A percentile compares a stretch with the other conserved stretches of the same genome.
Evolutionary conservation across 805 yeast genomes (phyloP).

Genomic region (Lachancea mirantina): DNA sequence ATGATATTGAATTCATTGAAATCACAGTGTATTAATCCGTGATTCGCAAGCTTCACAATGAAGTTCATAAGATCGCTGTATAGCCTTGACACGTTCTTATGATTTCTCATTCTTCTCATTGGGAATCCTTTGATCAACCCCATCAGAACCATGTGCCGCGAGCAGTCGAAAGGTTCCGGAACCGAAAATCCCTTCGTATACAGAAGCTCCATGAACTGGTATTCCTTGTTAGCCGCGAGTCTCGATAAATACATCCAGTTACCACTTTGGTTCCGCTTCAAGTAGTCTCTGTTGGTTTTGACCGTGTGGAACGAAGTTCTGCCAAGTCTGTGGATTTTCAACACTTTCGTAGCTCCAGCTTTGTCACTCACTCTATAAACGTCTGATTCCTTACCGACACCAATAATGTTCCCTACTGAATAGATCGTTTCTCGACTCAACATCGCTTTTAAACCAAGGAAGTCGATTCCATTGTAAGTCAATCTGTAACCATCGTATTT

Average conservation of each 20-base stretch:
- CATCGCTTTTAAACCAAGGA: slow-evolving; percentile 81
- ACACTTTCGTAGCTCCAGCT: slow-evolving; percentile 57
- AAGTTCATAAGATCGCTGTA: slow-evolving; percentile 85
- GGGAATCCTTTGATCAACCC: slow-evolving; percentile 84
- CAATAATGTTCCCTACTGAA: slow-evolving; percentile 80
- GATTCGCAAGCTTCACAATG: slow-evolving; percentile 72
- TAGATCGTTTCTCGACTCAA: slow-evolving; percentile 63
- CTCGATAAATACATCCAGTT: slow-evolving; percentile 91
- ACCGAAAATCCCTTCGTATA: slow-evolving; percentile 72
- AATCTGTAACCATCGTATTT: slow-evolving; percentile 91
- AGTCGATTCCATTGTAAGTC: slow-evolving; percentile 87
- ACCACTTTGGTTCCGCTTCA: slow-evolving; percentile 58
- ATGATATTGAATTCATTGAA: slow-evolving; percentile 95
- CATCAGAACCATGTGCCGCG: slow-evolving; percentile 92
- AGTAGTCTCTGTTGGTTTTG: slow-evolving; percentile 87
- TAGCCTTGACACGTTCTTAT: slow-evolving; percentile 58
- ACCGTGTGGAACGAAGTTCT: slow-evolving; percentile 90
- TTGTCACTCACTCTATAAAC: slow-evolving; percentile 74
- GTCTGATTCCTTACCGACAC: slow-evolving; percentile 97
- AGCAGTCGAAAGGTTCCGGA: slow-evolving; percentile 82
- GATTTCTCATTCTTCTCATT: slow-evolving; percentile 74
- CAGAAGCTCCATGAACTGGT: slow-evolving; percentile 74
- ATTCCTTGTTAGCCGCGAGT: slow-evolving; percentile 89
- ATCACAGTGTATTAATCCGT: slow-evolving; percentile 95
- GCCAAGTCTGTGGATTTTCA: slow-evolving; percentile 90